Evolutionary conservation across 805 yeast genomes (phyloP).

Genomic region (Isabelozyma rhagii): DNA sequence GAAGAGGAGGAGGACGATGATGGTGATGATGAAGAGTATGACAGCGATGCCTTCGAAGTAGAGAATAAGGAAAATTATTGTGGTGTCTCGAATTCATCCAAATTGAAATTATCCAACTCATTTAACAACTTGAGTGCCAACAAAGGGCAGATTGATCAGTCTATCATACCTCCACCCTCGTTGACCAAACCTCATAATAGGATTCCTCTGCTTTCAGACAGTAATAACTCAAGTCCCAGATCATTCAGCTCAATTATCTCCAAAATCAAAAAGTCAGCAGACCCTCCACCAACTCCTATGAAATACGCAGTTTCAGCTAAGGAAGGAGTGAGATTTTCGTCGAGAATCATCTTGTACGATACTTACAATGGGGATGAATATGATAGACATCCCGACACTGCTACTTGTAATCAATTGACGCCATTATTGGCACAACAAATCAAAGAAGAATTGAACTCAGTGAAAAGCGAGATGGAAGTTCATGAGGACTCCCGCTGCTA

Average conservation of each 20-base stretch:
- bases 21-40: conserved; percentile 8
- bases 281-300: conserved; percentile 1
- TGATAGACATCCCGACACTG: conserved; percentile 89
- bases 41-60: conserved; percentile 1
- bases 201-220: conserved; percentile 2
- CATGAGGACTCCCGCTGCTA: conserved; percentile 76
- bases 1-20: conserved; percentile 20
- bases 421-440: conserved; percentile 84
- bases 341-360: conserved; percentile 78
- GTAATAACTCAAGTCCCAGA: conserved; percentile 24
- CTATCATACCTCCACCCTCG: background rate
- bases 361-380: conserved; percentile 82
- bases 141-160: background rate
- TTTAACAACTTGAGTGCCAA: background rate
- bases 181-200: background rate
- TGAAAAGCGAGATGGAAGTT: conserved; percentile 78
- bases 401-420: conserved; percentile 88
- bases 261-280: conserved; percentile 21
- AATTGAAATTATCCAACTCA: background rate
- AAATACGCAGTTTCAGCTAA: conserved; percentile 1
- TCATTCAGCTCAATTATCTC: conserved; percentile 30
- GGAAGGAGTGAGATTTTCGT: conserved; percentile 61
- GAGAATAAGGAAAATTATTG: conserved; percentile 2
- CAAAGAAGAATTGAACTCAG: conserved; percentile 75
- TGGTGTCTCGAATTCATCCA: background rate